A percentile compares a stretch with the other conserved stretches of the same genome.
Evolutionary conservation across 495 filamentous ascomycete species (phyloP).

Genomic region (Daldinia childiae): DNA sequence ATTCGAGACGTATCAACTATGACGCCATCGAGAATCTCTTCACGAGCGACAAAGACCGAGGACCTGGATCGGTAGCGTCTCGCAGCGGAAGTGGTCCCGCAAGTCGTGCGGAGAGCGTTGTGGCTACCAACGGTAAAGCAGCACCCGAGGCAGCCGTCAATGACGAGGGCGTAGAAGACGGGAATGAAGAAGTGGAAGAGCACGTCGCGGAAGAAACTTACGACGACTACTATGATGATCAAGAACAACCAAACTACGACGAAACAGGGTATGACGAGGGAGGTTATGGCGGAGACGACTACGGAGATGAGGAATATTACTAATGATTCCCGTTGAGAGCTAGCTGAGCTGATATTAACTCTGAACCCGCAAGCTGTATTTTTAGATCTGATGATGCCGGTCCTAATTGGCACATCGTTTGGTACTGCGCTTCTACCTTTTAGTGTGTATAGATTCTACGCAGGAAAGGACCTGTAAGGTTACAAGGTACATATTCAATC

Average conservation of each 20-base stretch:
- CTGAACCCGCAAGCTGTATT: not conserved
- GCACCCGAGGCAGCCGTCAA: slow-evolving; percentile 15
- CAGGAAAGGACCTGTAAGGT: not conserved
- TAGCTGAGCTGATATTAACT: not conserved
- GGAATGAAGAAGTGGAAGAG: slow-evolving; percentile 34
- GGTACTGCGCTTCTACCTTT: not conserved
- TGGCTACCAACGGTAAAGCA: slow-evolving; percentile 15
- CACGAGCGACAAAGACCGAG: slow-evolving; percentile 51
- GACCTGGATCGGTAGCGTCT: slow-evolving; percentile 50
- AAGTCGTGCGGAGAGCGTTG: slow-evolving; percentile 42
- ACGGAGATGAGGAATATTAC: slow-evolving; percentile 40
- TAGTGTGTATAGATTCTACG: not conserved
- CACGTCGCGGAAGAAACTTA: slow-evolving; percentile 38
- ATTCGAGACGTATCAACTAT: slow-evolving; percentile 87
- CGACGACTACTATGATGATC: slow-evolving; percentile 41
- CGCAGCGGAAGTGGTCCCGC: slow-evolving; percentile 39
- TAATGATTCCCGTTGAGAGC: not conserved
- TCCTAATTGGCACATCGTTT: not conserved
- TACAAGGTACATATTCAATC: not conserved
- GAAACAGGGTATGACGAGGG: slow-evolving; percentile 43
- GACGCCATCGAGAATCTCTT: slow-evolving; percentile 67
- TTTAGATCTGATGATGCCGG: not conserved
- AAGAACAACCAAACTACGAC: slow-evolving; percentile 28
- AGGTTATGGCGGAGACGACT: slow-evolving; percentile 46
- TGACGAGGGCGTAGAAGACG: slow-evolving; percentile 35